Base-by-base conservation (phyloP, 352 stramenopile species). In the Globisporangium perplexum region DNA sequence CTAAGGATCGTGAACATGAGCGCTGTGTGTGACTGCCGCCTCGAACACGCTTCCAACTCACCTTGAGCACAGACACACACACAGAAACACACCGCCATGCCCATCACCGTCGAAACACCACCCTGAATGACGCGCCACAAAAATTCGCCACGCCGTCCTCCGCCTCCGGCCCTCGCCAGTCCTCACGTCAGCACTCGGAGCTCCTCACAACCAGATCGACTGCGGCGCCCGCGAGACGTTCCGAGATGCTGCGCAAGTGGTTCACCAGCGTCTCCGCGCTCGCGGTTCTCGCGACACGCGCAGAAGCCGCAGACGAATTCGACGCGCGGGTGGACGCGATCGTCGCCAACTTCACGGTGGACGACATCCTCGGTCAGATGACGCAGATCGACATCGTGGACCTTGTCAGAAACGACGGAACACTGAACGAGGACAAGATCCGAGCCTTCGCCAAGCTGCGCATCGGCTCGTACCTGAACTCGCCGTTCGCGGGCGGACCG, bases 381-480 rank as follows among this genome's bases (percentile, higher is more conserved):
- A 78, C 76, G 22, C 85, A 95, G 63, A 77, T 95, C 60, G 83
- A 91, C 56, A 81, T 95, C 45, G 69, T 65, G 26, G 43, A 69
- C 22, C 56, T 95, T 24, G 47, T 92, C n/a, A 65, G 63, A n/a
- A 55, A 58, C 33, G 65, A 88, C 48, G 39, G 59, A n/a, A 65
- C 63, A 47, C 62, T 80, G 12, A 66, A 84, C 48, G 60, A 82
- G 46, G 57, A 48, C 56, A 66, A 84, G 31, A 60, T 86, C 30
- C 30, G 60, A 18, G 68, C 59, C 18, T 77, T 89, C 50, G 77
- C 77, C 35, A 68, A 81, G 66, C 65, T 77, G 6, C 36, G 36
- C 36, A 42, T 97, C 49, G 91, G 91, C 17, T 96, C 86, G 36
- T 93, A 97, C 53, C 65, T 98, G 24, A 97, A 97, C 60, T 83